Percentiles rank a stretch among this genome's conserved stretches.
These are phyloP conservation scores for Mucor piriformis DNA, from an alignment of 371 early-diverging fungal species.

Conservation along the genomic window DNA sequence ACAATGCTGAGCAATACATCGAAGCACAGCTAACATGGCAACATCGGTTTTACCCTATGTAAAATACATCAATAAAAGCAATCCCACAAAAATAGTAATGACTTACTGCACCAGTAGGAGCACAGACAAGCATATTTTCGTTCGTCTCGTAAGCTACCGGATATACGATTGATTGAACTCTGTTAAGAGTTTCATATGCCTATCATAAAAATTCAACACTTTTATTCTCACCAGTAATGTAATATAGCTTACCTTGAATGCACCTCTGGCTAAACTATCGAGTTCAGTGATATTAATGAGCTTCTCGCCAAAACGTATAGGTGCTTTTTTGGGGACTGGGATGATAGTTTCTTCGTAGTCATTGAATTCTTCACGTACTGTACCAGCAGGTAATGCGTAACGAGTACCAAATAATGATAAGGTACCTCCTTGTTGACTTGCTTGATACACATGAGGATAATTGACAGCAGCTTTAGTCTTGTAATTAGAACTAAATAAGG, in stretches of 20 bases:
- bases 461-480: constrained; percentile 35
- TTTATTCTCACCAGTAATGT: too few species aligned
- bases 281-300: constrained; percentile 65
- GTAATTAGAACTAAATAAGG: constrained; percentile 42
- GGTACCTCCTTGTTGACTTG: constrained; percentile 52
- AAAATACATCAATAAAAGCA: constrained; percentile 26
- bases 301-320: constrained; percentile 58
- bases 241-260: constrained; percentile 64
- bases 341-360: constrained; percentile 85
- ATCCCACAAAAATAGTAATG: neutral
- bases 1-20: constrained; percentile 73
- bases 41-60: constrained; percentile 98
- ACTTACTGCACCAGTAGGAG: constrained; percentile 97
- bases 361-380: constrained; percentile 61
- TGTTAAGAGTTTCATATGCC: constrained; percentile 88
- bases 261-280: constrained; percentile 75
- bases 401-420: constrained; percentile 66
- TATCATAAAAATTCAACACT: constrained; percentile 5
- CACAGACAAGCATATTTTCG: constrained; percentile 98
- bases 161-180: constrained; percentile 94
- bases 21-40: constrained; percentile 91
- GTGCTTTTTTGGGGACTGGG: constrained; percentile 69
- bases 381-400: constrained; percentile 75
- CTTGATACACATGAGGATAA: constrained; percentile 68
- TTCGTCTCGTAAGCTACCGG: constrained; percentile 92